Base-by-base conservation (phyloP, 176 grass and related monocot genomes). In the Stipa capillata region DNA sequence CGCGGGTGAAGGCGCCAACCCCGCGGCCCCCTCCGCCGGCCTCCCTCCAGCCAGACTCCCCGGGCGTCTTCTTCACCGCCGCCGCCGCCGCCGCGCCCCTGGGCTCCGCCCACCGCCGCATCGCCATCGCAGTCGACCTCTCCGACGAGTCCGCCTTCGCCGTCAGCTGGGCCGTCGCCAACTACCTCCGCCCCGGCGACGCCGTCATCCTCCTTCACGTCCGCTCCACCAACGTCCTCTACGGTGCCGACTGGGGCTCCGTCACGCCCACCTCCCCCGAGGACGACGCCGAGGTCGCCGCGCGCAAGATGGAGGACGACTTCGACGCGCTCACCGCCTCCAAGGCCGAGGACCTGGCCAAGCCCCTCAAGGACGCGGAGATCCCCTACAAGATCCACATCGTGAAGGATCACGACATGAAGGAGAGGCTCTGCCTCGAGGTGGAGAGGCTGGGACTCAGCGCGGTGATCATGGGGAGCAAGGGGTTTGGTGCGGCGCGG, bases 381-480 rank as follows among this genome's bases (percentile, higher is more conserved):
- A 90, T 97, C 85, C 94, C 91, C 14, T 90, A 88, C 79, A 97
- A 94, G 91, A 86, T 94, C 76, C 94, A 97, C 74, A 90, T 97
- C 85, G 94, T 97, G 1, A 92, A 82, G 76, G 94, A 97, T 76
- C 94, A 97, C 79, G 94, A 94, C 82, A 97, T 97, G 94, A 97
- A 97, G 70, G 94, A 97, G 86, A 87, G 94, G 35, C 94, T 97
- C 66, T 97, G 94, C 91, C 87, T 97, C 72, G 94, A 97, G 94
- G 91, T 97, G 9, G 94, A 97, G 79, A 89, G 94, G 82, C 84
- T 97, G 15, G 85, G 87, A 5, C 90, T 97, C 37, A 94, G 94
- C 58, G 89, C 94, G 18, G 90, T 97, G 17, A 94, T 97, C 80
- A 97, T 97, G 91, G 94, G 94, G 75, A 97, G 94, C 91, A 88